Conservation (phyloP, 768 basidiomycete species). For the Daedaleopsis sinensis region DNA sequence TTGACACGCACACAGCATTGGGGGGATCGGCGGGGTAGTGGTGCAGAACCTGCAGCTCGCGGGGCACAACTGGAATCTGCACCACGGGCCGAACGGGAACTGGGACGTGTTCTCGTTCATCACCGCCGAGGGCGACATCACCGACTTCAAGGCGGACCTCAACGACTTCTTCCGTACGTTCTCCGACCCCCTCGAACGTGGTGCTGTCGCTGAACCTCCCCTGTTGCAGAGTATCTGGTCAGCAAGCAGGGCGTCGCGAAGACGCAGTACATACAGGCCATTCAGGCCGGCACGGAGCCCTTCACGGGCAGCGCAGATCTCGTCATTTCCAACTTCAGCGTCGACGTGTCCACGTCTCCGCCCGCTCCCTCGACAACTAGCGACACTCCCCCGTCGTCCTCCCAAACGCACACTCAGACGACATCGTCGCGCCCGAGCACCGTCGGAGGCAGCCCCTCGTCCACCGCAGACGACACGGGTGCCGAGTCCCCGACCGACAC, state of each 20-base stretch:
- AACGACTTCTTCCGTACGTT: slow-evolving; percentile 56
- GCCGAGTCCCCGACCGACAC: too few species aligned
- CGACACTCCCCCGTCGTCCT: neutral
- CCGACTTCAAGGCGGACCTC: slow-evolving; percentile 52
- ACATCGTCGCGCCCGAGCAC: too few species aligned
- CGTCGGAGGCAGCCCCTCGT: too few species aligned
- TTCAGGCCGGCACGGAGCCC: slow-evolving; percentile 58
- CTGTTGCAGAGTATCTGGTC: slow-evolving; percentile 46
- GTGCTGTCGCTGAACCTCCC: neutral
- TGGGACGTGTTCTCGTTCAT: slow-evolving; percentile 63
- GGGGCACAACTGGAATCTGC: slow-evolving; percentile 57
- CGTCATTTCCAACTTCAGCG: slow-evolving; percentile 44
- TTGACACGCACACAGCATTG: neutral
- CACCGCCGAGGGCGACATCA: slow-evolving; percentile 49
- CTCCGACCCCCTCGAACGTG: neutral
- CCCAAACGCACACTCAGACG: neutral
- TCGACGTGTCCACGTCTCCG: slow-evolving; percentile 33
- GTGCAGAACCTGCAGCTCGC: slow-evolving; percentile 44
- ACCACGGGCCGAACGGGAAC: slow-evolving; percentile 57
- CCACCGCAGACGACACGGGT: too few species aligned
- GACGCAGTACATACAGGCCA: slow-evolving; percentile 54
- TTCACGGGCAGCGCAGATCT: slow-evolving; percentile 54
- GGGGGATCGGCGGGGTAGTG: slow-evolving; percentile 55
- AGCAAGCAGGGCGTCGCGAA: slow-evolving; percentile 47
- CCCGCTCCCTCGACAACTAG: slow-evolving; percentile 1